phyloP scores from a whole-genome alignment of 257 asterid genomes.

The Eucommia ulmoides region DNA sequence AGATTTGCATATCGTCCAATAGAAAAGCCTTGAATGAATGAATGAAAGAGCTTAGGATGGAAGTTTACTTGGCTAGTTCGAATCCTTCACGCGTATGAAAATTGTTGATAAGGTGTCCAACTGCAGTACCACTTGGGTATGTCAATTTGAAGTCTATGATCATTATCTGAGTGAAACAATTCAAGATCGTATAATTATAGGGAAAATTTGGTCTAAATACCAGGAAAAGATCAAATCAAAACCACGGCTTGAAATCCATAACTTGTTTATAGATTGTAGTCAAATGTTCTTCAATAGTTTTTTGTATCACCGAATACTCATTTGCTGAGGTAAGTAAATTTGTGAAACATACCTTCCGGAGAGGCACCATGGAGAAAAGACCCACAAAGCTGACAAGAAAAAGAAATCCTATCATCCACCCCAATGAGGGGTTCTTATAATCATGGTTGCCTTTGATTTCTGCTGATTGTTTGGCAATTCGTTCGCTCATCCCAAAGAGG shows the following conservation, averaged over 20 bases:
- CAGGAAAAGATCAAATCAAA: too few species aligned
- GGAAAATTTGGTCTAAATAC: too few species aligned
- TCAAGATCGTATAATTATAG: too few species aligned
- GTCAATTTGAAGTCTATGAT: conserved; percentile 26
- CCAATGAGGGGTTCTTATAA: conserved; percentile 32
- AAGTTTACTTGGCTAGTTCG: conserved; percentile 25
- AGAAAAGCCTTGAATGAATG: background rate
- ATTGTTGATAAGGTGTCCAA: conserved; percentile 42
- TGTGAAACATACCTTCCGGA: conserved; percentile 74
- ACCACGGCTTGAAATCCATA: too few species aligned
- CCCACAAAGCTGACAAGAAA: conserved; percentile 58
- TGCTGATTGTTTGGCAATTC: conserved; percentile 28
- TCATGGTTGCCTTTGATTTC: conserved; percentile 16
- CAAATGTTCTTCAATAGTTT: too few species aligned
- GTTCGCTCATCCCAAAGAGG: conserved; percentile 49
- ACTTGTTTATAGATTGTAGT: too few species aligned
- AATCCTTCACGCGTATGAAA: conserved; percentile 36
- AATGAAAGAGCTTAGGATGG: background rate
- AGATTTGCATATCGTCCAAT: too few species aligned
- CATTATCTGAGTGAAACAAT: too few species aligned
- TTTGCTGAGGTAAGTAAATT: too few species aligned
- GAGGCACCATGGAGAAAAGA: conserved; percentile 54
- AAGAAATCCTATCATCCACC: conserved; percentile 59
- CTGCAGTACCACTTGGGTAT: conserved; percentile 47
- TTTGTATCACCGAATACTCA: too few species aligned